Conservation (phyloP, 306 rosid genomes). For the Dalbergia oliveri region DNA sequence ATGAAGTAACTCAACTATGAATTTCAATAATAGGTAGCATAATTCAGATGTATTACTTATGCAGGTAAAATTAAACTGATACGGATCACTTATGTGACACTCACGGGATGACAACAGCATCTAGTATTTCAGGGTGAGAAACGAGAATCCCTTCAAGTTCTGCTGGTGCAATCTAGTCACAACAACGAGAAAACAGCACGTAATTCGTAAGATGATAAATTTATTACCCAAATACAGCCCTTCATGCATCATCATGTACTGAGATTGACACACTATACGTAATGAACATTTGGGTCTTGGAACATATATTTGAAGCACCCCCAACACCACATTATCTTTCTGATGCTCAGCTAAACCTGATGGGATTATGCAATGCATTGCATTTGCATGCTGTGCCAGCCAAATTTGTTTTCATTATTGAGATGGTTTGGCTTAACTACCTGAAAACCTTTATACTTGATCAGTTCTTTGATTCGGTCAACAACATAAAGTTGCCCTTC, state of each 20-base stretch:
- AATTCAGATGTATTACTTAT: neutral
- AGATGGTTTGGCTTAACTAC: conserved; percentile 45
- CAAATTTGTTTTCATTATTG: neutral
- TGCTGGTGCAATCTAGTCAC: conserved; percentile 86
- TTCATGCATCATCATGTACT: neutral
- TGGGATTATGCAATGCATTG: neutral
- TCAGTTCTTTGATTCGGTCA: conserved; percentile 89
- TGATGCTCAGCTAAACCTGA: conserved; percentile 4
- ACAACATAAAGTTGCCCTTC: conserved; percentile 74
- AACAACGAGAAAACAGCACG: conserved; percentile 25
- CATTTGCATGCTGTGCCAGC: neutral
- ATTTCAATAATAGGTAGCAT: neutral
- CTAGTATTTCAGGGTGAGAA: conserved; percentile 88
- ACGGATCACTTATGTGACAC: conserved; percentile 38
- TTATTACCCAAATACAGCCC: conserved; percentile 18
- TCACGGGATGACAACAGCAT: conserved; percentile 90
- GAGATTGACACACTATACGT: neutral
- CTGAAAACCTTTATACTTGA: conserved; percentile 89
- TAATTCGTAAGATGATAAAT: neutral
- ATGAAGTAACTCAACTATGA: conserved; percentile 4
- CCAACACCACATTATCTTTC: neutral
- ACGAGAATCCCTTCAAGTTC: conserved; percentile 87
- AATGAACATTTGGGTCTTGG: neutral
- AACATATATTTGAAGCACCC: neutral
- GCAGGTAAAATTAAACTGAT: neutral